Base-by-base conservation (phyloP, 352 stramenopile species). In the Elongisporangium undulatum region DNA sequence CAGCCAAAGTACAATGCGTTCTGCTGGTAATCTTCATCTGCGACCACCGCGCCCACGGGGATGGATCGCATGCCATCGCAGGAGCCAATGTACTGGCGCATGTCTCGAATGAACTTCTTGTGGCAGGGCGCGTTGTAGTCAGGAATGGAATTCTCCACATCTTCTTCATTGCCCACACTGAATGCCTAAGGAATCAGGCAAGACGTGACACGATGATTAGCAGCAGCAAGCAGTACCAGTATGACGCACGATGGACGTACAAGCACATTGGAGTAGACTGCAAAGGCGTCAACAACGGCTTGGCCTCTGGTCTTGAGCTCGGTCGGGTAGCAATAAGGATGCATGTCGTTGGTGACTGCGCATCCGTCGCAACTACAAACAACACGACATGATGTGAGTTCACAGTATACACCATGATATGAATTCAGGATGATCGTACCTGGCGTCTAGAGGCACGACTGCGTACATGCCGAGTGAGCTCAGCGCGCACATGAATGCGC, bases 41-140 rank as follows among this genome's bases (percentile, higher is more conserved):
- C 82, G 20, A 89, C 71, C 16, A 92, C 80, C 8, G 91, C 70
- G 2, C 89, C 89, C 13, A 97, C 75, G 0, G 87, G 85, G 45
- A 97, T 77, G 22, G 75, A 10, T 0, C 89, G 79, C 38, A 90
- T 75, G 55, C 63, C 78, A 1, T 52, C 24, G 51, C 89, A 97
- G 5, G 51, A 53, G 7, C 56, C 61, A 4, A 92, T 63, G 67
- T 87, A 97, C 2, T 55, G 60, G 15, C 87, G 60, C 85, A 96
- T 96, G 54, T 97, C 89, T 0, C 77, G 66, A 52, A 97, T 68
- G 53, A 96, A 95, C 61, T 94, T 94, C 69, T 97, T 97, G 51
- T 94, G 81, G 64, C 89, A 97, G 0, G 89, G 81, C 4, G 82
- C 85, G 59, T 95, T 96, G 21, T 63, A 75, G 17, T 41, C 64